Percentiles rank a stretch among this genome's conserved stretches.
Conservation (phyloP, 2,329 filamentous ascomycete genomes). For the Myrmaecium sp. region DNA sequence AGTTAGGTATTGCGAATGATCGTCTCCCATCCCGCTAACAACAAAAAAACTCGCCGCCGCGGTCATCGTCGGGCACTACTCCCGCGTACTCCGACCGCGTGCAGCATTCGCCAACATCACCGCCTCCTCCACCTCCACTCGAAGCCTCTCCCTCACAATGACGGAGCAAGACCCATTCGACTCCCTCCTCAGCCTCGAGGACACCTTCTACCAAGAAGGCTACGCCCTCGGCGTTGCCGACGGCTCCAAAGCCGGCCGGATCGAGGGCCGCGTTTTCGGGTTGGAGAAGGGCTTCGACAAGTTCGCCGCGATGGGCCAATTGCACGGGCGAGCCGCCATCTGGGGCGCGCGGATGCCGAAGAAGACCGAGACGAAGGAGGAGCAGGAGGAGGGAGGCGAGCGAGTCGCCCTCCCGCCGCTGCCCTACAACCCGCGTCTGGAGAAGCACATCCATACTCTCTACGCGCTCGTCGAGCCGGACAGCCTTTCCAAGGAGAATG, state of each 20-base stretch:
- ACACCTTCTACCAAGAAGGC: slow-evolving; percentile 66
- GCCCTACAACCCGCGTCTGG: slow-evolving; percentile 45
- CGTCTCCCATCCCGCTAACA: too few relatives aligned
- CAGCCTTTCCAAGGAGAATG: slow-evolving; percentile 64
- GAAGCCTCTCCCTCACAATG: too few relatives aligned
- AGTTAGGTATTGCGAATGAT: too few relatives aligned
- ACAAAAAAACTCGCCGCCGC: too few relatives aligned
- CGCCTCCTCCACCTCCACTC: too few relatives aligned
- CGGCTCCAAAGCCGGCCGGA: slow-evolving; percentile 58
- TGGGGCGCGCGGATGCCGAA: slow-evolving; percentile 57
- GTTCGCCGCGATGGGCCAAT: slow-evolving; percentile 60
- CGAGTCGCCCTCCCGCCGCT: slow-evolving; percentile 25
- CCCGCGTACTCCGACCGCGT: too few relatives aligned
- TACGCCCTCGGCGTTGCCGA: slow-evolving; percentile 59
- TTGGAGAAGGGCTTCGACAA: slow-evolving; percentile 90
- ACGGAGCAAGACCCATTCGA: slow-evolving; percentile 43
- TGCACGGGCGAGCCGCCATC: slow-evolving; percentile 65
- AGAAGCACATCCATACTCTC: slow-evolving; percentile 59
- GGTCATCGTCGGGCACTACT: too few relatives aligned
- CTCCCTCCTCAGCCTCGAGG: slow-evolving; percentile 41
- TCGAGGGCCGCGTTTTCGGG: slow-evolving; percentile 81
- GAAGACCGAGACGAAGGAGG: neutral
- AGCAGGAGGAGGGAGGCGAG: neutral
- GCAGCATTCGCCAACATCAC: too few relatives aligned
- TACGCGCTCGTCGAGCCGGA: slow-evolving; percentile 64